These are phyloP conservation scores for Petunia secreta DNA, from an alignment of 257 asterid genomes.

Conservation along the genomic window DNA sequence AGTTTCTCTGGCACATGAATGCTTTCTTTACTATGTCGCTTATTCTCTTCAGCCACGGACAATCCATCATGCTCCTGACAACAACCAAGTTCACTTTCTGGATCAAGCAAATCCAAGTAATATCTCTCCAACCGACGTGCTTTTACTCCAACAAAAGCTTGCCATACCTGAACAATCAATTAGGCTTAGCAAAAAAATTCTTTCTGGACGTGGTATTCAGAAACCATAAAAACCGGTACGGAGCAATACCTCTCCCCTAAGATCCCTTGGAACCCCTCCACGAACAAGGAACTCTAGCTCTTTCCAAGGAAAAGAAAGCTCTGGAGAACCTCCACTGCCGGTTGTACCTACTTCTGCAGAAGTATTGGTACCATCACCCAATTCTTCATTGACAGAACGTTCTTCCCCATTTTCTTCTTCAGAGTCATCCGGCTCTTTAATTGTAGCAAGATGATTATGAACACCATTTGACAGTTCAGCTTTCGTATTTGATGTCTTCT, in stretches of 20 bases:
- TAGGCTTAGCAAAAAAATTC: slow-evolving; percentile 17
- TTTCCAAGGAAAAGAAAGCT: slow-evolving; percentile 60
- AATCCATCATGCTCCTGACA: slow-evolving; percentile 43
- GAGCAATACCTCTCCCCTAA: slow-evolving; percentile 83
- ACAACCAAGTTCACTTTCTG: slow-evolving; percentile 49
- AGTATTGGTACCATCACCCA: slow-evolving; percentile 41
- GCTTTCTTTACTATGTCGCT: slow-evolving; percentile 39
- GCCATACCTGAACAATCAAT: slow-evolving; percentile 84
- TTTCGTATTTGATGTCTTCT: slow-evolving; percentile 49
- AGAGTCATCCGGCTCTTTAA: slow-evolving; percentile 42
- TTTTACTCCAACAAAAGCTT: slow-evolving; percentile 86
- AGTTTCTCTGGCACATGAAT: slow-evolving; percentile 65
- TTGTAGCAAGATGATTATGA: slow-evolving; percentile 49
- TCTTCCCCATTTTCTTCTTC: slow-evolving; percentile 48
- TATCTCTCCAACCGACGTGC: slow-evolving; percentile 77
- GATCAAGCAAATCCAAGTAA: slow-evolving; percentile 72
- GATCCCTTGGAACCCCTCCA: slow-evolving; percentile 91
- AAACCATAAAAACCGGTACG: slow-evolving; percentile 25
- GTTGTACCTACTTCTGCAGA: slow-evolving; percentile 43
- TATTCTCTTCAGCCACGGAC: slow-evolving; percentile 37
- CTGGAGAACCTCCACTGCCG: slow-evolving; percentile 38
- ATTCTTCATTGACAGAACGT: slow-evolving; percentile 39
- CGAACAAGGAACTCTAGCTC: slow-evolving; percentile 82
- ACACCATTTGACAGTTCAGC: slow-evolving; percentile 30
- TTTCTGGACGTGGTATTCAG: background rate